Evolutionary conservation across 2,329 filamentous ascomycete genomes (phyloP).

Genomic region (Colletotrichum scovillei): DNA sequence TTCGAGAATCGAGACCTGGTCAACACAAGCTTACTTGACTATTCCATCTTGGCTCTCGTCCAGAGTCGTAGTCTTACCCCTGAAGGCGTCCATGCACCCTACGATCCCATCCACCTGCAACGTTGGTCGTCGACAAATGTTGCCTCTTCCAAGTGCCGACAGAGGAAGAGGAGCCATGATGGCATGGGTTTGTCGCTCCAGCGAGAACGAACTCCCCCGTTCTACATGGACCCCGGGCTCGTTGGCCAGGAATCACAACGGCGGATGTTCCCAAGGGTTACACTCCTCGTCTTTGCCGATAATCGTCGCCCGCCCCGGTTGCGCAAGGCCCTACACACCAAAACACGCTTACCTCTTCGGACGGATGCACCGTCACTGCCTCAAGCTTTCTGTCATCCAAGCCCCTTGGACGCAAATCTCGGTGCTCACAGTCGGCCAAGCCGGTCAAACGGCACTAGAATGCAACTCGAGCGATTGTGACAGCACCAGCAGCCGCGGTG

Average conservation of each 20-base stretch:
- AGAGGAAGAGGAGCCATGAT: not conserved
- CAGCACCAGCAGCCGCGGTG: not conserved
- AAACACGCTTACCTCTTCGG: constrained; percentile 18
- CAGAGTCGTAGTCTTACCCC: not conserved
- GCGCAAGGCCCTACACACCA: not conserved
- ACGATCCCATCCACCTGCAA: constrained; percentile 19
- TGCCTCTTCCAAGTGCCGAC: constrained; percentile 19
- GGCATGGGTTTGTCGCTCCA: not conserved
- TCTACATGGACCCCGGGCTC: not conserved
- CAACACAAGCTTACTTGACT: constrained; percentile 21
- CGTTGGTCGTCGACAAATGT: constrained; percentile 22
- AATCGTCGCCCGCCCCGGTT: not conserved
- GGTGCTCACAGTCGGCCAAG: constrained; percentile 2
- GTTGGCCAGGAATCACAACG: not conserved
- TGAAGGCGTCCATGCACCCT: constrained; percentile 2
- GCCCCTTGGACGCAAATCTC: not conserved
- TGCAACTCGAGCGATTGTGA: not conserved
- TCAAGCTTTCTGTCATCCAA: constrained; percentile 32
- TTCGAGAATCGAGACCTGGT: constrained; percentile 11
- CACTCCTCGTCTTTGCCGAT: constrained; percentile 4
- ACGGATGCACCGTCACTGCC: constrained; percentile 8
- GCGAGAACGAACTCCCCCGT: not conserved
- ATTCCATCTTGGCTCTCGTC: not conserved
- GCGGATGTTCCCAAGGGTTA: not conserved
- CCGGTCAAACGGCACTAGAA: constrained; percentile 2